Conservation (phyloP, 495 filamentous ascomycete species). For the Daldinia caldariorum region DNA sequence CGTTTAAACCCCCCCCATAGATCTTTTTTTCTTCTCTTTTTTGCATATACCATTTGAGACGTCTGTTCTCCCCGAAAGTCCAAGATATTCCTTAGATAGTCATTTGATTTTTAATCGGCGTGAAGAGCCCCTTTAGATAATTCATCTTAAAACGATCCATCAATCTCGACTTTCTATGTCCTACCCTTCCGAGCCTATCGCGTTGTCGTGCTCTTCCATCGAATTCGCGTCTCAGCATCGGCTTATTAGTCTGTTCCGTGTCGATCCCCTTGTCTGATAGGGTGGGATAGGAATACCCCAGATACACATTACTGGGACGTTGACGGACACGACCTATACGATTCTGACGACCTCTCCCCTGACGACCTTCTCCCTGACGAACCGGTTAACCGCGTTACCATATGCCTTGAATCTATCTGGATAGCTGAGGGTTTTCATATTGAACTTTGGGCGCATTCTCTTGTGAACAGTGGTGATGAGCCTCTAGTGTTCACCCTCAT, state of each 20-base stretch:
- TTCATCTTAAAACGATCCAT: neutral
- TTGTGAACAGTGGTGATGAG: constrained; percentile 14
- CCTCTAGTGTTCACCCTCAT: constrained; percentile 7
- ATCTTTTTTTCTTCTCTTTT: constrained; percentile 9
- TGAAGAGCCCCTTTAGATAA: constrained; percentile 7
- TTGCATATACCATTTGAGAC: constrained; percentile 20
- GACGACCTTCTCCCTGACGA: neutral
- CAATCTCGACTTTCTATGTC: constrained; percentile 12
- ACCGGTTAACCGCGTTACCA: neutral
- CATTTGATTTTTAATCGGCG: constrained; percentile 25
- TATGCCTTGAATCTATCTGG: constrained; percentile 20
- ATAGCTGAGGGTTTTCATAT: neutral
- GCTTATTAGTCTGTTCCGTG: neutral
- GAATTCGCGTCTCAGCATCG: constrained; percentile 7
- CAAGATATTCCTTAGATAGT: constrained; percentile 11
- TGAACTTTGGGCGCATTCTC: constrained; percentile 21
- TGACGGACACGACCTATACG: constrained; percentile 3
- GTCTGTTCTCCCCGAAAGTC: constrained; percentile 12
- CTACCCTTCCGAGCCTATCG: constrained; percentile 13
- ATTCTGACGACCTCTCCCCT: neutral
- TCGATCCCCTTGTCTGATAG: constrained; percentile 4
- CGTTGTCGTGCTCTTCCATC: constrained; percentile 5
- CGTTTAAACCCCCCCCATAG: constrained; percentile 18
- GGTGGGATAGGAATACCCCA: neutral
- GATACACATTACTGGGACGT: neutral